Percentiles rank a stretch among this genome's conserved stretches.
Evolutionary conservation across 345 rosid genomes (phyloP).

Genomic region (Hibiscus syriacus): DNA sequence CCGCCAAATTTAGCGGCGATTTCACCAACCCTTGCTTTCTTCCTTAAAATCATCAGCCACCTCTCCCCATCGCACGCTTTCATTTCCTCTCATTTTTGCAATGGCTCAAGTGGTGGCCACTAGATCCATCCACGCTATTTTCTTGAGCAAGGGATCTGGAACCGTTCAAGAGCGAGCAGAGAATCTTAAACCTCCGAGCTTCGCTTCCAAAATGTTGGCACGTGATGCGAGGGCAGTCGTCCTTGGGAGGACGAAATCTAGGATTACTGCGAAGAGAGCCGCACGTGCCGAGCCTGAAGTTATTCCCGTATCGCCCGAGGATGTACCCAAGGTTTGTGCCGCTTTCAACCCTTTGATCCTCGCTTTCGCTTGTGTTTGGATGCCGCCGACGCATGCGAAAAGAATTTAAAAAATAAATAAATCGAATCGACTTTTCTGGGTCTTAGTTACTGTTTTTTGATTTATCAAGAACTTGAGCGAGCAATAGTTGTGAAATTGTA

Average conservation of each 20-base stretch:
- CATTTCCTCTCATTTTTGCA: slow-evolving; percentile 6
- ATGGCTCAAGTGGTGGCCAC: slow-evolving; percentile 87
- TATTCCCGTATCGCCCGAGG: background rate
- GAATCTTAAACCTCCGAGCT: slow-evolving; percentile 45
- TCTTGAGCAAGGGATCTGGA: slow-evolving; percentile 35
- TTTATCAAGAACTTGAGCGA: background rate
- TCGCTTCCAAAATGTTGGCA: slow-evolving; percentile 35
- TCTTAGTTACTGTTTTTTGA: background rate
- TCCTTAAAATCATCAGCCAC: background rate
- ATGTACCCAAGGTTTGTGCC: slow-evolving; percentile 31
- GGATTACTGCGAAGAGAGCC: slow-evolving; percentile 43
- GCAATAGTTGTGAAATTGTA: background rate
- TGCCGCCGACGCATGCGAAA: background rate
- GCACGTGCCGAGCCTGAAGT: slow-evolving; percentile 30
- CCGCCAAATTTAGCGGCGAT: slow-evolving; percentile 53
- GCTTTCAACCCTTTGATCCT: background rate
- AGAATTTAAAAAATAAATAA: background rate
- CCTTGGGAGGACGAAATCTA: slow-evolving; percentile 25
- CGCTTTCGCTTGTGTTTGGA: background rate
- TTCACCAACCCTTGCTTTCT: slow-evolving; percentile 26
- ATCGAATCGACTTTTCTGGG: background rate
- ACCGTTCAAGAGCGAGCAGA: slow-evolving; percentile 39
- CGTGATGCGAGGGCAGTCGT: slow-evolving; percentile 19
- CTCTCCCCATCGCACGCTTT: background rate
- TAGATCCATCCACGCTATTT: slow-evolving; percentile 47